These are phyloP conservation scores for Oenanthe javanica DNA, from an alignment of 140 eudicot species.

Conservation along the genomic window DNA sequence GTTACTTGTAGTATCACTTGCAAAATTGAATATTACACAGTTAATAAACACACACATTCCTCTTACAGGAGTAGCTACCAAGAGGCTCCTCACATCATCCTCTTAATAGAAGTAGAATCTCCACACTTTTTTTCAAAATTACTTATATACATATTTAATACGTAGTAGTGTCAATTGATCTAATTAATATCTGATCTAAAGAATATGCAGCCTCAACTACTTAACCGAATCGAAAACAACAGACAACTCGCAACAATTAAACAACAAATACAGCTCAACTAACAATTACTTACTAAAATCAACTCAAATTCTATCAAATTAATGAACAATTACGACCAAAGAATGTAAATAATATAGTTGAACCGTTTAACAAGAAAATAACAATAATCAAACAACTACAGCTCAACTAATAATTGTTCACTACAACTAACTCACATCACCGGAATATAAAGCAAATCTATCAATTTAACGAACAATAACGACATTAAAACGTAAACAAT, in stretches of 20 bases:
- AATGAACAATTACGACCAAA: not conserved
- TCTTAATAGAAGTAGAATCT: not conserved
- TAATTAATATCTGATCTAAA: not conserved
- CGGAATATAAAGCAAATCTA: not conserved
- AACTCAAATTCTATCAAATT: not conserved
- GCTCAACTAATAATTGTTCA: not conserved
- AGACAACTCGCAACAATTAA: not conserved
- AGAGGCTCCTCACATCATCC: not conserved
- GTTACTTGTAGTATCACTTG: not conserved
- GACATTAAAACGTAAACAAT: too few relatives aligned
- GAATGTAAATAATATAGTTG: not conserved
- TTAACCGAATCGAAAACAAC: not conserved
- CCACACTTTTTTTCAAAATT: not conserved
- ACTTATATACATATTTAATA: not conserved
- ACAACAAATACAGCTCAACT: not conserved
- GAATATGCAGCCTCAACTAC: not conserved
- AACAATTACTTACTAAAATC: not conserved
- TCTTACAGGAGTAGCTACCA: too few relatives aligned
- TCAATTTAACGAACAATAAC: too few relatives aligned
- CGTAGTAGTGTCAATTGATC: not conserved
- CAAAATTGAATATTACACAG: not conserved
- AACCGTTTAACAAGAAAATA: slow-evolving; percentile 22
- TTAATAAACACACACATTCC: too few relatives aligned
- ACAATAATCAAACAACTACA: not conserved
- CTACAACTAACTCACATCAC: not conserved